Evolutionary conservation across 352 stramenopile genomes (phyloP), one percentile per base, ranked within the genome.

Genomic region (Pythium vanterpoolii): DNA sequence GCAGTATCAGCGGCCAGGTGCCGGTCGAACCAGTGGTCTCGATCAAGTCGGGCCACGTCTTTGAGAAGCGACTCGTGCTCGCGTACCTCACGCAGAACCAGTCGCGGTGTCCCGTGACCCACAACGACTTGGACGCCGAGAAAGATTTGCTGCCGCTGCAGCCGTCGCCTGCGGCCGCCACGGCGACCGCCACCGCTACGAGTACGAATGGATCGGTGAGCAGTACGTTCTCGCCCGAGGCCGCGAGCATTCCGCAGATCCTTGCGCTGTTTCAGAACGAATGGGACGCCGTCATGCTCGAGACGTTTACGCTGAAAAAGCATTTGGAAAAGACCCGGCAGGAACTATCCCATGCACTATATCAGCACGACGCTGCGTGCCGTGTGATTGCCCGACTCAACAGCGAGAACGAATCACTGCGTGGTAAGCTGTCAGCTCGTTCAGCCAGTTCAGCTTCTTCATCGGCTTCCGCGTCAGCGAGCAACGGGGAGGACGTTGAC

Each of bases 351-450:
- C 89, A 97, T 49, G 93, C 96, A 18, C 73, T 99, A 51, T 98
- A 98, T 77, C 95, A 99, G 77, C 95, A 98, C 69, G 96, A 99
- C 74, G 96, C 96, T 7, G 95, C 95, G 9, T 96, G 96, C 50
- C 84, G 95, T 59, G 96, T 99, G 23, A 97, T 99, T 60, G 95
- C 96, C 23, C 77, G 96, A 16, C 61, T 99, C 8, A 89, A 90
- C 45, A 76, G 74, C 27, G 96, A 92, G 47, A 87, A 87, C 60
- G 72, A 74, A 16, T 54, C 76, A 38, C 68, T 90, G 18, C 77
- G 78, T 46, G 34, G 69, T 19, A 69, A 81, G 26, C 54, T 76
- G 5, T 52, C 58, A 27, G 28, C 58, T 18, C 45, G 53, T n/a
- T 26, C 60, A 11, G 68, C 21, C n/a, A n/a, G n/a, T n/a, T n/a